Base-by-base conservation (phyloP, 1,284 basidiomycete genomes). In the Pholiota adiposa region DNA sequence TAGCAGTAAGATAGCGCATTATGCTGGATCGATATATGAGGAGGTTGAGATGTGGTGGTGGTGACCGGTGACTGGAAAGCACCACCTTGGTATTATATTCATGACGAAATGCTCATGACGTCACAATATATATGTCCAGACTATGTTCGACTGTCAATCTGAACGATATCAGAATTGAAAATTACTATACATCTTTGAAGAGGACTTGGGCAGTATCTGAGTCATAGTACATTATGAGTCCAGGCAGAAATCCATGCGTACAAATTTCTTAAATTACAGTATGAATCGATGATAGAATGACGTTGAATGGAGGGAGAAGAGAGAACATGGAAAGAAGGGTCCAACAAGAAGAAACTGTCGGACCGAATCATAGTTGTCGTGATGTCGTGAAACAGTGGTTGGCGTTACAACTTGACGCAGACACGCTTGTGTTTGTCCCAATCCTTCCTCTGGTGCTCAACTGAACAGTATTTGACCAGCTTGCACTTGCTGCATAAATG, bases 1-100 rank as follows among this genome's bases (percentile, higher is more conserved):
- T 88, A 49, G 93, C 88, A 23, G 90, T 87, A 44, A 96, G 82
- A 73, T 92, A 93, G 54, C 90, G 81, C 65, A 93, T 63, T 51
- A 59, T n/a, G n/a, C n/a, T n/a, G n/a, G n/a, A n/a, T n/a, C n/a
- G n/a, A n/a, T n/a, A n/a, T 64, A 29, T n/a, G 29, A 27, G 7
- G 29, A 25, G 25, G 3, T n/a, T 9, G 8, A 5, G 46, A 11
- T 4, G 12, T 27, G 12, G 8, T 49, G 23, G 21, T 49, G 11
- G 18, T 21, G 14, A 18, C 4, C 14, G 16, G 29, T 31, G 11
- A 31, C 5, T 31, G 11, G 29, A 31, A 31, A 11, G 11, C 29
- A 11, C 5, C 29, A 31, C 11, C 11, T 11, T 31, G 29, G 29
- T n/a, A n/a, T n/a, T n/a, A 31, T 11, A 31, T 5, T 31, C 29